Evolutionary conservation across 202 grass and related monocot species (phyloP).

Genomic region (Schoenoplectus tabernaemontani): DNA sequence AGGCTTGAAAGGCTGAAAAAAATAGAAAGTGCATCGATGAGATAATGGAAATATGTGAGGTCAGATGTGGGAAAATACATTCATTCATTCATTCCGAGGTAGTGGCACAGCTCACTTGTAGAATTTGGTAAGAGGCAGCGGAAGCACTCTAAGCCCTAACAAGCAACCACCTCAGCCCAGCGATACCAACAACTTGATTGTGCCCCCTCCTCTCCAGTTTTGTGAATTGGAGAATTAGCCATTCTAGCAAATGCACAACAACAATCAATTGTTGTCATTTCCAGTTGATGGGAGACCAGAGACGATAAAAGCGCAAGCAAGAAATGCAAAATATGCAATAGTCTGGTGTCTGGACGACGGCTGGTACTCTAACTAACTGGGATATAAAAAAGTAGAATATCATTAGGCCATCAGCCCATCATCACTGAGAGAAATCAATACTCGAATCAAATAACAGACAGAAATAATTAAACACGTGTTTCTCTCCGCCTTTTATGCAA

Average conservation of each 20-base stretch:
- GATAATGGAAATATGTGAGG: neutral
- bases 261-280: neutral
- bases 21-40: too few relatives aligned
- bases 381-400: neutral
- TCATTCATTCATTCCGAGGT: neutral
- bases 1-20: too few relatives aligned
- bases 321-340: too few relatives aligned
- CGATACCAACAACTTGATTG: neutral
- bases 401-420: conserved; percentile 9
- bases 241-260: too few relatives aligned
- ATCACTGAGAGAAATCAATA: neutral
- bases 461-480: conserved; percentile 18
- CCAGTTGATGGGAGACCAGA: neutral
- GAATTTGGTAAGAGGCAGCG: conserved; percentile 7
- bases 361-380: conserved; percentile 1
- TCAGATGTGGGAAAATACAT: neutral
- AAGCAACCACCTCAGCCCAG: neutral
- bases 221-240: too few relatives aligned
- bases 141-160: conserved; percentile 13
- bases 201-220: conserved; percentile 1
- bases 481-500: neutral
- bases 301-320: neutral
- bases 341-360: neutral
- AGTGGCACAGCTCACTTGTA: conserved; percentile 18
- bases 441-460: too few relatives aligned